These are phyloP conservation scores for Apiospora saccharicola DNA, from an alignment of 2,329 filamentous ascomycete species.

Conservation along the genomic window DNA sequence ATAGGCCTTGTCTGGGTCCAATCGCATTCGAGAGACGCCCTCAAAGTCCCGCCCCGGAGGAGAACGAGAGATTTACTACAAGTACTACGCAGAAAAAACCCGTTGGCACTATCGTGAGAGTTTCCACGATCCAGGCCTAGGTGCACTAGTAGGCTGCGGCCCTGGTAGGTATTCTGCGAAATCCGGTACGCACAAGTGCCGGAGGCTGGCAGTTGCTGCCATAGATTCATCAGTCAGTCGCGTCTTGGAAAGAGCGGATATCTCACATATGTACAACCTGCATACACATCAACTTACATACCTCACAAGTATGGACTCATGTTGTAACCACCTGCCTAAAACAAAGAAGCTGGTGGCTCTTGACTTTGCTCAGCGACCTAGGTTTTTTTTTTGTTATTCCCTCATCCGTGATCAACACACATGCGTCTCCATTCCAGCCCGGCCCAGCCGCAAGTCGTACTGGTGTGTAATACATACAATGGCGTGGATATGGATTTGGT, in stretches of 20 bases:
- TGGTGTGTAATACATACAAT: background rate
- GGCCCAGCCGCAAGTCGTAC: background rate
- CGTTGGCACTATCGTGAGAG: constrained; percentile 17
- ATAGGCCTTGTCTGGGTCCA: background rate
- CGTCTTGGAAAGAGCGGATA: background rate
- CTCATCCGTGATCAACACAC: background rate
- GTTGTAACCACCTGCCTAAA: background rate
- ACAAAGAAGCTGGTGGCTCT: background rate
- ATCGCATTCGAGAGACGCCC: background rate
- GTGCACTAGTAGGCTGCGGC: background rate
- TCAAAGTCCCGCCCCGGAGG: background rate
- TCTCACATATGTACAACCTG: background rate
- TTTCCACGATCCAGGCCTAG: constrained; percentile 11
- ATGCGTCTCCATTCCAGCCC: background rate
- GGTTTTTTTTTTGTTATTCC: background rate
- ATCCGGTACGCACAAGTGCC: constrained; percentile 3
- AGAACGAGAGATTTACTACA: constrained; percentile 3
- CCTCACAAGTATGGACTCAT: background rate
- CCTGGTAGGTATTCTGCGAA: background rate
- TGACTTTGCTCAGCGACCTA: background rate
- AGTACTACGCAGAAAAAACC: background rate
- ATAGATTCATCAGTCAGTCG: background rate
- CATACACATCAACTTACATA: background rate
- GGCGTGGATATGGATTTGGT: background rate
- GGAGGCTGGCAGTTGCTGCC: constrained; percentile 4